Evolutionary conservation across 352 stramenopile species (phyloP), one percentile per base, ranked within the genome.

Genomic region (Phytophthora pisi): DNA sequence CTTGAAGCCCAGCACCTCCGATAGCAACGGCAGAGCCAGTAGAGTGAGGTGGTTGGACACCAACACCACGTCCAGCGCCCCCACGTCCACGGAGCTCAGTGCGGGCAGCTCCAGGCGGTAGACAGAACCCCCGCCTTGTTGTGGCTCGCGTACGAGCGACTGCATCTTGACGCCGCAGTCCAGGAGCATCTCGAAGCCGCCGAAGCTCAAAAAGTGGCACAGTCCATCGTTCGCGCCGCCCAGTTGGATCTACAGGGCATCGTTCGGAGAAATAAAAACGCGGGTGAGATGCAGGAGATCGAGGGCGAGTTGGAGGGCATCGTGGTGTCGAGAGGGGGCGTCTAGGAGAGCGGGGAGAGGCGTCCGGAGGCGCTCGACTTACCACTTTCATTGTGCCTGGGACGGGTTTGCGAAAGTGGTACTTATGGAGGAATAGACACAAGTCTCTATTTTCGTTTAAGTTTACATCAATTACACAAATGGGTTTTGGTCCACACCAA

Each of bases 161-260:
- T 71, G 64, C 28, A 65, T 53, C 20, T 64, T 71, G 28, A 93
- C 40, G 15, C 84, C 86, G 56, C 84, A 94, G 74, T 96, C 88
- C 50, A 96, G 74, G 56, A 96, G 76, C 51, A 96, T 65, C 57
- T 96, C 84, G 52, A 82, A 92, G 51, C 88, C 88, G 55, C 81
- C 85, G 24, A 95, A 76, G 61, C 81, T 89, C 46, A 95, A 57
- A 68, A 96, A 96, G 53, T 92, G 83, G 62, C 86, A 93, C 0
- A 93, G 72, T 31, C 77, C 83, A 65, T 91, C 81, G 52, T 91
- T 88, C 3, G 82, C 81, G 50, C 67, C 75, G 24, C 85, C 86
- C 61, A 96, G 66, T 54, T 90, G 86, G 52, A 96, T 94, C 88
- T 96, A 45, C 4, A 67, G 8, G 49, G 30, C 18, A 61, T 54